Evolutionary conservation across 805 yeast species (phyloP).

Genomic region (Grigorovia jiainica): DNA sequence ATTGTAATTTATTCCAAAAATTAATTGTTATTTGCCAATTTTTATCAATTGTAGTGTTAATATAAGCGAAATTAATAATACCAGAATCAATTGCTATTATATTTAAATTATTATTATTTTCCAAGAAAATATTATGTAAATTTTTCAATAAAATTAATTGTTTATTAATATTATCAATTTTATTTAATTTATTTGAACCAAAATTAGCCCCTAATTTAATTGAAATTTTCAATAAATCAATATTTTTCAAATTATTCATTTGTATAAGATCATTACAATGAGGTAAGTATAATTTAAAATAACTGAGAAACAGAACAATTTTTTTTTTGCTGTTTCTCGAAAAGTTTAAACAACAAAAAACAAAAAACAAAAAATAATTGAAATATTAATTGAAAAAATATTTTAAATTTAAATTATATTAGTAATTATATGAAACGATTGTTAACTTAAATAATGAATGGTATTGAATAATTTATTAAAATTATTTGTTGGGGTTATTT

Average conservation of each 20-base stretch:
- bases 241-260: constrained; percentile 6
- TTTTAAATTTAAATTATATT: neutral
- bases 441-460: neutral
- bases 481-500: neutral
- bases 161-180: constrained; percentile 8
- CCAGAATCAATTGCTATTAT: constrained; percentile 30
- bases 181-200: constrained; percentile 14
- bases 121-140: neutral
- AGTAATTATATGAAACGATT: neutral
- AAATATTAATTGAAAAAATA: no score
- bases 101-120: neutral
- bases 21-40: constrained; percentile 18
- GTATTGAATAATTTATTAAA: neutral
- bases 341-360: no score
- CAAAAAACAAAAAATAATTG: no score
- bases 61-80: constrained; percentile 28
- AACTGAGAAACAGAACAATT: no score
- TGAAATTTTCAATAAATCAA: constrained; percentile 14
- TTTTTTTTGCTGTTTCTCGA: no score
- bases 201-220: constrained; percentile 15
- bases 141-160: constrained; percentile 10
- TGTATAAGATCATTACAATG: no score
- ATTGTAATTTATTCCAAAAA: constrained; percentile 31
- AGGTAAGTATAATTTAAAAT: no score
- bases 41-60: neutral